A percentile compares a stretch with the other conserved stretches of the same genome.
Conservation (phyloP, 1,139 yeast genomes). For the Geotrichum candidum region DNA sequence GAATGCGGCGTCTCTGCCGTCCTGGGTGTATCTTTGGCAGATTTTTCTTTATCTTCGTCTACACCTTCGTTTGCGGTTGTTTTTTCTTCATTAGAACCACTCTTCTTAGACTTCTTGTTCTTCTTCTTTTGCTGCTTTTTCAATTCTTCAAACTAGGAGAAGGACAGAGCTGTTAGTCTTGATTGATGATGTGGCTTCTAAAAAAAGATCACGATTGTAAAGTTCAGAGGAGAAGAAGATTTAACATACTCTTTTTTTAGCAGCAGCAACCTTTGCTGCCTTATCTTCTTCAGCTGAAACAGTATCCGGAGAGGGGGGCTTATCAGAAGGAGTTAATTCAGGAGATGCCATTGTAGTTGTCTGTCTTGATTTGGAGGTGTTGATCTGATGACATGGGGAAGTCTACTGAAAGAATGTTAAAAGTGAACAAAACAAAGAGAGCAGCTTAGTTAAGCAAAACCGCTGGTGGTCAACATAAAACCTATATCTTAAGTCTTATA, state of each 20-base stretch:
- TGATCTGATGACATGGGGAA: not conserved
- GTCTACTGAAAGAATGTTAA: not conserved
- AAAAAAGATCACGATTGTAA: not conserved
- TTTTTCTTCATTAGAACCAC: constrained; percentile 20
- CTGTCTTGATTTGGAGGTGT: not conserved
- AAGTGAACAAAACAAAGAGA: not conserved
- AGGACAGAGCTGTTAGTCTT: not conserved
- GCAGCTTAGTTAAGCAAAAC: not conserved
- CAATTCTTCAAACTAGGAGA: constrained; percentile 47
- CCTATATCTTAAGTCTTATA: not conserved
- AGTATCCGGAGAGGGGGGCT: not conserved
- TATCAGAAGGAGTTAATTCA: constrained; percentile 1
- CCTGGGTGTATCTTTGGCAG: constrained; percentile 1
- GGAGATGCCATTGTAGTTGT: not conserved
- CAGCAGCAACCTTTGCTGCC: constrained; percentile 58
- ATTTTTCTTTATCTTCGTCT: constrained; percentile 9
- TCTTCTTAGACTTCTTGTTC: constrained; percentile 38
- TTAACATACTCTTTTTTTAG: constrained; percentile 46
- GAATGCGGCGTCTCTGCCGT: not conserved
- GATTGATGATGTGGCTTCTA: not conserved
- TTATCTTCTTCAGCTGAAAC: constrained; percentile 29
- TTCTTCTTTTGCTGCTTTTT: constrained; percentile 51
- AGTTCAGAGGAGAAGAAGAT: not conserved
- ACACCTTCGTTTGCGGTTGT: constrained; percentile 11
- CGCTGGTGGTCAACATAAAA: not conserved